Evolutionary conservation across 768 basidiomycete species (phyloP).

Genomic region (Suillus plorans): DNA sequence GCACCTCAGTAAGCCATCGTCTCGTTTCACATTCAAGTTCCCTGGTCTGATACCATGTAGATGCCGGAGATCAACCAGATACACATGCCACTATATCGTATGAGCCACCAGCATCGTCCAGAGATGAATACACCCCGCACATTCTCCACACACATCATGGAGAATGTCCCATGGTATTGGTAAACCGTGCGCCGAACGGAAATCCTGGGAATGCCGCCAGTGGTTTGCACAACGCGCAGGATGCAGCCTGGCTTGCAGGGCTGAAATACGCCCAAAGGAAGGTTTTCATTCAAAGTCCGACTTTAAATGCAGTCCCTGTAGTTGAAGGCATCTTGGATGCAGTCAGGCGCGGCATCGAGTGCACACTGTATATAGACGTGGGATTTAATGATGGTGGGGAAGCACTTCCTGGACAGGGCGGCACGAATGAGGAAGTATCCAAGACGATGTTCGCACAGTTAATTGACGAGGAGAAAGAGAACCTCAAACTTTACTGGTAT

Average conservation of each 20-base stretch:
- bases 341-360: slow-evolving; percentile 58
- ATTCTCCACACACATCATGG: slow-evolving; percentile 56
- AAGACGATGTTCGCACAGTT: slow-evolving; percentile 55
- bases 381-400: slow-evolving; percentile 60
- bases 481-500: slow-evolving; percentile 56
- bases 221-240: slow-evolving; percentile 55
- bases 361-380: slow-evolving; percentile 60
- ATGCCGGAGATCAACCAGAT: slow-evolving; percentile 35
- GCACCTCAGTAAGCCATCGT: slow-evolving; percentile 35
- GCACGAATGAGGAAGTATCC: slow-evolving; percentile 70
- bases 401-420: slow-evolving; percentile 65
- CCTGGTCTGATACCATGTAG: slow-evolving; percentile 19
- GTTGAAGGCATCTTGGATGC: slow-evolving; percentile 59
- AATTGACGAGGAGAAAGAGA: slow-evolving; percentile 42
- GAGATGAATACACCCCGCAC: slow-evolving; percentile 62
- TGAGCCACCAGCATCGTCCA: slow-evolving; percentile 22
- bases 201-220: slow-evolving; percentile 43
- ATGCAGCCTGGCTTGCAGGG: slow-evolving; percentile 66
- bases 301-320: slow-evolving; percentile 65
- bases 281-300: slow-evolving; percentile 76
- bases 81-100: slow-evolving; percentile 31
- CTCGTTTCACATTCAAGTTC: not conserved
- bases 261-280: slow-evolving; percentile 56
- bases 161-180: slow-evolving; percentile 63
- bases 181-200: slow-evolving; percentile 62